Evolutionary conservation across 208 protist species (phyloP).

Genomic region (Leishmania gerbilli): DNA sequence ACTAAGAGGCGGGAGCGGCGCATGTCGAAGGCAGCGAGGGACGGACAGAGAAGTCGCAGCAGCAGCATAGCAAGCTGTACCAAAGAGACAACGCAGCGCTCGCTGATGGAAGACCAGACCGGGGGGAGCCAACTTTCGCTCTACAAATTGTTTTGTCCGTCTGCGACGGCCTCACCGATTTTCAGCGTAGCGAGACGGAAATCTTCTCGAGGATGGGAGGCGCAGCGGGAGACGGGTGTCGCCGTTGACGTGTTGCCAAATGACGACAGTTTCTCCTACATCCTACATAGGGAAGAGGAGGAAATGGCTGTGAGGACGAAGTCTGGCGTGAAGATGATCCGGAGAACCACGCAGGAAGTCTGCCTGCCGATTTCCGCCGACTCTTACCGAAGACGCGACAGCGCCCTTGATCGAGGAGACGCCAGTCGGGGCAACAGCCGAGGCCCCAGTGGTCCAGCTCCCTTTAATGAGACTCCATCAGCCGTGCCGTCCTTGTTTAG

Average conservation of each 20-base stretch:
- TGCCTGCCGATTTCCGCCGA: not conserved
- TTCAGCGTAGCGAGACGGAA: not conserved
- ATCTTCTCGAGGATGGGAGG: not conserved
- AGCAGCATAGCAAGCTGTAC: not conserved
- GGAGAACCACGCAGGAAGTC: not conserved
- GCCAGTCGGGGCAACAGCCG: not conserved
- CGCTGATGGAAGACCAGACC: not conserved
- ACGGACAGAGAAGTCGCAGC: not conserved
- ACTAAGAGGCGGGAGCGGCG: not conserved
- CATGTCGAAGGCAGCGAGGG: constrained; percentile 1
- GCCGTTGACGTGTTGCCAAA: not conserved
- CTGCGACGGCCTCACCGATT: not conserved
- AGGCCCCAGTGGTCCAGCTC: not conserved
- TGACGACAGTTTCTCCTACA: not conserved
- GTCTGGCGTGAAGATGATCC: not conserved
- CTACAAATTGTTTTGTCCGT: not conserved
- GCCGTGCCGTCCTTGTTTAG: not conserved
- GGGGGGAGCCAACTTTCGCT: not conserved
- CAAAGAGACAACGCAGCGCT: not conserved
- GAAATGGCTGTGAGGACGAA: not conserved
- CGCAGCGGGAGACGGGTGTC: not conserved
- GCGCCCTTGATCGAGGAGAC: not conserved
- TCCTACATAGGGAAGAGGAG: not conserved
- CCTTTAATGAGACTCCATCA: not conserved
- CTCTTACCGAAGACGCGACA: not conserved